phyloP scores from a whole-genome alignment of 1,139 yeast genomes.

The Geotrichum aggregatum region DNA sequence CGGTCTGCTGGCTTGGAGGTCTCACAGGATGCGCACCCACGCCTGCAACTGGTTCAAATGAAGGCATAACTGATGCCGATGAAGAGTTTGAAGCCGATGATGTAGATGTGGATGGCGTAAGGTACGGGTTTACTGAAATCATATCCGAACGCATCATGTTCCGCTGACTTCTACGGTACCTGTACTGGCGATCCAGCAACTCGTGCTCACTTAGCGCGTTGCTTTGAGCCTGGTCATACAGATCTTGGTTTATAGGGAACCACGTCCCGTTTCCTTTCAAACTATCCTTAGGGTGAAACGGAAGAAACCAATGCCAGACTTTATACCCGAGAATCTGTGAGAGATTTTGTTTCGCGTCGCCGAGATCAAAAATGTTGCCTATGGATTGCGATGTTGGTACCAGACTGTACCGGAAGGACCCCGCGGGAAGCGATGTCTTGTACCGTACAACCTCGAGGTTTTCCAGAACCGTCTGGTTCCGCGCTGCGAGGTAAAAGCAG shows the following conservation, averaged over 20 bases:
- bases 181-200: conserved; percentile 11
- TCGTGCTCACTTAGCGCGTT: conserved; percentile 10
- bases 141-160: conserved; percentile 1
- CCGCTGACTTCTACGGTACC: conserved; percentile 13
- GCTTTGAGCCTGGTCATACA: conserved; percentile 9
- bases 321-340: conserved; percentile 63
- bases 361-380: conserved; percentile 71
- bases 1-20: not conserved
- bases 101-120: not conserved
- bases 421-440: conserved; percentile 44
- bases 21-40: not conserved
- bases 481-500: conserved; percentile 53
- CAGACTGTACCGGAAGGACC: conserved; percentile 40
- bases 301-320: conserved; percentile 67
- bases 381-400: conserved; percentile 42
- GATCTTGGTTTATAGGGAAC: conserved; percentile 16
- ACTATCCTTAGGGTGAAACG: conserved; percentile 34
- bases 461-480: conserved; percentile 79
- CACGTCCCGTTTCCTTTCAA: conserved; percentile 17
- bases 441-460: conserved; percentile 58
- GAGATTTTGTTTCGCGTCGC: conserved; percentile 61
- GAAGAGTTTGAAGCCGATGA: not conserved
- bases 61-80: too few relatives aligned
- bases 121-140: not conserved
- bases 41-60: too few relatives aligned